A percentile compares a stretch with the other conserved stretches of the same genome.
Evolutionary conservation across 1,284 basidiomycete species (phyloP).

Genomic region (Fomitopsis palustris): DNA sequence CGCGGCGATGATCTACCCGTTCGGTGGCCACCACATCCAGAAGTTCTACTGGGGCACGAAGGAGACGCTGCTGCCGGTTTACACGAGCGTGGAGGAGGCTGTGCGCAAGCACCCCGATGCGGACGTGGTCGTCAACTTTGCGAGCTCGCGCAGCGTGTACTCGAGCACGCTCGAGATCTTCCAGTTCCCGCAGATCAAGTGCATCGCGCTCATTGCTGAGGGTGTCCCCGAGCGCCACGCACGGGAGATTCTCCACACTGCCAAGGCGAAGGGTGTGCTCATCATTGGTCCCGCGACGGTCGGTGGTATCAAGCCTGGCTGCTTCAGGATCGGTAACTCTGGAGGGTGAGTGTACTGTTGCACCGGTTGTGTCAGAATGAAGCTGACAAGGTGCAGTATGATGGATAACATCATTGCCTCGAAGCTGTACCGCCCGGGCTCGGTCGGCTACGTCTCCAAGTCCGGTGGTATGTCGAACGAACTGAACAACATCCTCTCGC

Average conservation of each 20-base stretch:
- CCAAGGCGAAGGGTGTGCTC: conserved; percentile 83
- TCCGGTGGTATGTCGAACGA: conserved; percentile 99
- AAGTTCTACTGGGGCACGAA: conserved; percentile 99
- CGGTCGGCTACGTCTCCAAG: conserved; percentile 98
- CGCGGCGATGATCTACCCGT: conserved; percentile 99
- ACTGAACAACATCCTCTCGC: conserved; percentile 98
- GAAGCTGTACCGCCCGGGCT: conserved; percentile 97
- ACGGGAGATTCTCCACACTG: conserved; percentile 91
- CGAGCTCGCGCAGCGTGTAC: conserved; percentile 93
- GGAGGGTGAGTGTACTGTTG: conserved; percentile 64
- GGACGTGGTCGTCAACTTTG: conserved; percentile 98
- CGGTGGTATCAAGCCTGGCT: conserved; percentile 99
- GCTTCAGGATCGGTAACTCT: conserved; percentile 99
- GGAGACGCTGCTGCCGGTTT: conserved; percentile 97
- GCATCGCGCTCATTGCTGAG: conserved; percentile 95
- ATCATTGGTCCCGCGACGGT: conserved; percentile 99
- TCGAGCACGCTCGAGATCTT: conserved; percentile 90
- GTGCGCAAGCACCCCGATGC: conserved; percentile 95
- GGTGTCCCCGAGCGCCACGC: conserved; percentile 98
- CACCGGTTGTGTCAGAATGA: neutral
- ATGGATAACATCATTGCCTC: conserved; percentile 99
- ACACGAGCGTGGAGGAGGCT: conserved; percentile 91
- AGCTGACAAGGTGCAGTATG: conserved; percentile 59
- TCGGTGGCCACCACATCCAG: conserved; percentile 99
- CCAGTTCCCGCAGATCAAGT: conserved; percentile 68